A percentile compares a stretch with the other conserved stretches of the same genome.
Evolutionary conservation across 345 rosid genomes (phyloP).

Genomic region (Laguncularia racemosa): DNA sequence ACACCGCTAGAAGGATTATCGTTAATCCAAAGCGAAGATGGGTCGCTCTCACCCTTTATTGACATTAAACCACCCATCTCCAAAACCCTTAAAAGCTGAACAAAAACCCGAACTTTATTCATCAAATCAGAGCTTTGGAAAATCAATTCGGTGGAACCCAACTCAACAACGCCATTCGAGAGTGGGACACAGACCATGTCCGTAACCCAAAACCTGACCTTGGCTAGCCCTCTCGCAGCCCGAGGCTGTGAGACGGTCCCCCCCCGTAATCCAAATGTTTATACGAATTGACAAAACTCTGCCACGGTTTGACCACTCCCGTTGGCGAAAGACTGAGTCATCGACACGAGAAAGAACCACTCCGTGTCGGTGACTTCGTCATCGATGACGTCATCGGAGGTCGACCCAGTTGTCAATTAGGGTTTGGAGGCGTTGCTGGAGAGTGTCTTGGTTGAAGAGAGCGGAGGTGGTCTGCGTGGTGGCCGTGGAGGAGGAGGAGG

Average conservation of each 20-base stretch:
- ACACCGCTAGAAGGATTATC: conserved; percentile 43
- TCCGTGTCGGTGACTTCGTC: conserved; percentile 94
- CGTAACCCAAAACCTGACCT: conserved; percentile 70
- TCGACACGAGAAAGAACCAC: conserved; percentile 91
- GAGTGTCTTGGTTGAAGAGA: conserved; percentile 56
- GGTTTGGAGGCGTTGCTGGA: conserved; percentile 84
- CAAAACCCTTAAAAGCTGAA: conserved; percentile 48
- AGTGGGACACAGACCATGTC: conserved; percentile 81
- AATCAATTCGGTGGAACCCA: conserved; percentile 77
- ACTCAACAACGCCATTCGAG: conserved; percentile 75
- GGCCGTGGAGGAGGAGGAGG: conserved; percentile 41
- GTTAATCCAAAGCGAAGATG: conserved; percentile 58
- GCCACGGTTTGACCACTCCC: conserved; percentile 73
- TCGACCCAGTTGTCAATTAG: conserved; percentile 45
- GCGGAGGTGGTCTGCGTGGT: conserved; percentile 28
- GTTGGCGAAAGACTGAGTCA: conserved; percentile 71
- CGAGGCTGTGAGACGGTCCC: conserved; percentile 49
- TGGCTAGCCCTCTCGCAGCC: conserved; percentile 67
- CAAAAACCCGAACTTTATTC: conserved; percentile 54
- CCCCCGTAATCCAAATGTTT: conserved; percentile 65
- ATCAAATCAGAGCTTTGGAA: conserved; percentile 63
- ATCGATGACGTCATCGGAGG: conserved; percentile 57
- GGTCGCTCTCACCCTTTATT: conserved; percentile 90
- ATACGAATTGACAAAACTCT: conserved; percentile 40
- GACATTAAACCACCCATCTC: conserved; percentile 36